Conservation (phyloP, 2,329 filamentous ascomycete species). For the Cercospora brassicicola region DNA sequence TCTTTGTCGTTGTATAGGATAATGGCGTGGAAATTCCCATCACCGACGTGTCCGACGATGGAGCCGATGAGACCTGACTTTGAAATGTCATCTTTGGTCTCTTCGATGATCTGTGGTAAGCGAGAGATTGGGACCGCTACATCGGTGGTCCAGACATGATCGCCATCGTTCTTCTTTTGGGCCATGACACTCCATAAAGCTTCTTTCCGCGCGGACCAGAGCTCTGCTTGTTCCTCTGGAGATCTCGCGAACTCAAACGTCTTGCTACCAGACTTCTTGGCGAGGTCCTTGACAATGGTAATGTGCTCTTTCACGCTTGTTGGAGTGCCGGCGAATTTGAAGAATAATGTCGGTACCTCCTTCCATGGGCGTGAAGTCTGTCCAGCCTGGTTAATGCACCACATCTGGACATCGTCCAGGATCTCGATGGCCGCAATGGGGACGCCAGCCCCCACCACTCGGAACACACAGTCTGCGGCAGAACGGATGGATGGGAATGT, state of each 20-base stretch:
- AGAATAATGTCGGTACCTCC: slow-evolving; percentile 69
- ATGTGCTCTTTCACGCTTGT: slow-evolving; percentile 77
- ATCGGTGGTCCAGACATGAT: slow-evolving; percentile 76
- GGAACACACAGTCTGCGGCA: slow-evolving; percentile 76
- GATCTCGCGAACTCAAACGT: slow-evolving; percentile 69
- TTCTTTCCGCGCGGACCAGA: slow-evolving; percentile 75
- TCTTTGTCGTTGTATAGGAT: slow-evolving; percentile 67
- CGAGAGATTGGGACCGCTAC: slow-evolving; percentile 74
- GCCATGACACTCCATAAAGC: slow-evolving; percentile 72
- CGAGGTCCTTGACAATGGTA: slow-evolving; percentile 62
- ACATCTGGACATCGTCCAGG: slow-evolving; percentile 88
- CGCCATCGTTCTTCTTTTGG: slow-evolving; percentile 58
- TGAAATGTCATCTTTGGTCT: slow-evolving; percentile 67
- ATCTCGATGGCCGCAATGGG: slow-evolving; percentile 91
- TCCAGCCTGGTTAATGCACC: slow-evolving; percentile 67
- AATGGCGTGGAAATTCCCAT: slow-evolving; percentile 72
- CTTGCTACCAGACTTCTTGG: slow-evolving; percentile 60
- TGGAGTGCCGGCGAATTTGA: slow-evolving; percentile 71
- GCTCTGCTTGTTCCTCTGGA: slow-evolving; percentile 64
- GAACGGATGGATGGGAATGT: slow-evolving; percentile 65
- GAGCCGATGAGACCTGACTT: slow-evolving; percentile 63
- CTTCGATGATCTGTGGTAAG: slow-evolving; percentile 72
- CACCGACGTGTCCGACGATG: slow-evolving; percentile 72
- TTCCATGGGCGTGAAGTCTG: slow-evolving; percentile 65
- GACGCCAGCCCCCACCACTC: slow-evolving; percentile 76